Evolutionary conservation across 2,329 filamentous ascomycete species (phyloP), one percentile per base, ranked within the genome.

Genomic region (Cytospora piceae): DNA sequence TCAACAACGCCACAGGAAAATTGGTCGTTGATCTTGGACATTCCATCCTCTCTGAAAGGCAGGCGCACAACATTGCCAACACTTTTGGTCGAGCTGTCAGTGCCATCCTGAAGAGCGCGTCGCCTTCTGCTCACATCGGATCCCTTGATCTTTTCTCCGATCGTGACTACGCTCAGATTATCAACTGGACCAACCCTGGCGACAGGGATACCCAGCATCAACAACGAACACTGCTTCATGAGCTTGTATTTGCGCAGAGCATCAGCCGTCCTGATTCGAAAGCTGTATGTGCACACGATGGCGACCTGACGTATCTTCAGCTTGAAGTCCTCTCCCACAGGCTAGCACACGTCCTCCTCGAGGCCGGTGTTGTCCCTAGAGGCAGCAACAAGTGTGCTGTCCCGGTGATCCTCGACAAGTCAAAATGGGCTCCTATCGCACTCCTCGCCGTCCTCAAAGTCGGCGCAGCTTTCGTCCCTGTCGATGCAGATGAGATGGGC

Each of bases 391-490:
- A 85, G 12, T 80, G 84, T 9, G 78, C 90, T 4, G 82, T 93
- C 1, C 87, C 87, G 6, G 81, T 93, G 7, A 84, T 89, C 22
- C 81, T 93, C 71, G 86, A 91, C 53, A 93, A 92, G 76, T 90
- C 85, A 24, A 77, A 87, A 17, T 84, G 90, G 73, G 82, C 91
- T 0, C 89, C 92, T 57, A 78, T 92, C 49, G 83, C 88, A 8
- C 88, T 94, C 67, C 80, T 94, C 24, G 89, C 90, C 0, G 82
- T 89, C 1, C 77, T 92, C 53, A 90, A 78, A 70, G 77, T 82
- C 4, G 83, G 83, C 15, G 83, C 79, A 1, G 78, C 78, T n/a
- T 80, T 85, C 51, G 81, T 83, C 0, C 79, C 82, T 0, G 74
- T 86, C 32, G 83, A 85, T 53, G 76, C 75, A 3, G 77, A 81